Evolutionary conservation across 2,329 filamentous ascomycete genomes (phyloP).

Genomic region (Laburnicola sp.): DNA sequence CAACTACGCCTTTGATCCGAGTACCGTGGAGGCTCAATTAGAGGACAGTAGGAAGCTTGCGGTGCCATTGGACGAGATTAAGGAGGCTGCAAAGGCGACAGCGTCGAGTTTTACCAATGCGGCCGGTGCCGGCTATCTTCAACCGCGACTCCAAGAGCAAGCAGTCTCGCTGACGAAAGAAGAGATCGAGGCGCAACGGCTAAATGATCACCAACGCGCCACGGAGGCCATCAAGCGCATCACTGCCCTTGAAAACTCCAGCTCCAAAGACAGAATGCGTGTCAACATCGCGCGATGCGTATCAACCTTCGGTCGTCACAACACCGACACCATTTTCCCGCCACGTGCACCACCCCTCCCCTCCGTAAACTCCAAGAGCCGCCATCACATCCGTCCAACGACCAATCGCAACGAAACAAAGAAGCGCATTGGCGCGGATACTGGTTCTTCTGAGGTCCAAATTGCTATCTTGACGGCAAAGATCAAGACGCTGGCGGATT

Average conservation of each 20-base stretch:
- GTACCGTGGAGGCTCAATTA: constrained; percentile 69
- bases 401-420: constrained; percentile 32
- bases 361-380: constrained; percentile 50
- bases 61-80: constrained; percentile 51
- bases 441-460: constrained; percentile 96
- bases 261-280: constrained; percentile 74
- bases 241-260: constrained; percentile 74
- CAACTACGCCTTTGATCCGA: constrained; percentile 74
- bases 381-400: constrained; percentile 49
- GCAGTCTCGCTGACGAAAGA: constrained; percentile 17
- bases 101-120: constrained; percentile 13
- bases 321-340: constrained; percentile 72
- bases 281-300: constrained; percentile 85
- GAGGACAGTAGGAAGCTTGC: constrained; percentile 69
- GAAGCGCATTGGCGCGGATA: constrained; percentile 83
- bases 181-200: constrained; percentile 26
- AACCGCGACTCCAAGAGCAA: not conserved
- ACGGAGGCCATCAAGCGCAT: constrained; percentile 79
- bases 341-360: constrained; percentile 59
- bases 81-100: constrained; percentile 6
- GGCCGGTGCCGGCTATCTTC: not conserved
- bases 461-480: constrained; percentile 93
- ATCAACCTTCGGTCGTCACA: constrained; percentile 85
- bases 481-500: constrained; percentile 78
- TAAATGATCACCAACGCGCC: constrained; percentile 64